Percentiles rank a stretch among this genome's conserved stretches.
These are phyloP conservation scores for Rhodotorula sphaerocarpa DNA, from an alignment of 768 basidiomycete genomes.

Conservation along the genomic window DNA sequence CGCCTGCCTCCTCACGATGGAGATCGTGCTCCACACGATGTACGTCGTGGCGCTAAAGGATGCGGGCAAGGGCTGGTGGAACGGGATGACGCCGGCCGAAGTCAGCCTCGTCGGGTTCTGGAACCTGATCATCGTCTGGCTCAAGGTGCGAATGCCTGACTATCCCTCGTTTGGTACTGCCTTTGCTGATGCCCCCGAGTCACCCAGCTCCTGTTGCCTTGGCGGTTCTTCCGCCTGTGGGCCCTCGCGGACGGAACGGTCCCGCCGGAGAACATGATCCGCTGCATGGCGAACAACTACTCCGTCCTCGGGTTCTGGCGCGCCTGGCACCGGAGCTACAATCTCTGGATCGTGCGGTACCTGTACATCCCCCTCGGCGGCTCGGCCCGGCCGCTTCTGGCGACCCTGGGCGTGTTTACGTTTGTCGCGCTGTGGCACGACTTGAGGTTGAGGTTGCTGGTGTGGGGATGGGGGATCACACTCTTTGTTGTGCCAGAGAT, in stretches of 20 bases:
- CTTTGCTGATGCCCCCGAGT: background rate
- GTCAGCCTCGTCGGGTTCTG: constrained; percentile 78
- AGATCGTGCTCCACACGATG: constrained; percentile 84
- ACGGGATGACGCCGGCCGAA: constrained; percentile 6
- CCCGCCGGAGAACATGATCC: constrained; percentile 95
- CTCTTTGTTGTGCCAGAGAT: constrained; percentile 85
- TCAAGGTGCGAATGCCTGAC: constrained; percentile 64
- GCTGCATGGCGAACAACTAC: constrained; percentile 98
- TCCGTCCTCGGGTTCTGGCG: constrained; percentile 89
- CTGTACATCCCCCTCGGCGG: constrained; percentile 92
- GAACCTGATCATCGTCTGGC: constrained; percentile 92
- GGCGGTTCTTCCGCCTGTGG: constrained; percentile 96
- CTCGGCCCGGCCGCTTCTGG: constrained; percentile 51
- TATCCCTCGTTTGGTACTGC: background rate
- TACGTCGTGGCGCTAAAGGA: constrained; percentile 96
- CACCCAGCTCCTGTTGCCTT: constrained; percentile 76
- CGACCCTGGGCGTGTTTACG: constrained; percentile 75
- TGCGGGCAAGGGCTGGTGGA: constrained; percentile 48
- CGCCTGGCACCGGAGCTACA: constrained; percentile 93
- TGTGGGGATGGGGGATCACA: constrained; percentile 95
- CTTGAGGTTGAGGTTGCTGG: constrained; percentile 70
- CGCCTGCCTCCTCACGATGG: constrained; percentile 70
- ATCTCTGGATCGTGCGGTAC: constrained; percentile 91
- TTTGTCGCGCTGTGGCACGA: constrained; percentile 99
- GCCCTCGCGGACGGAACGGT: constrained; percentile 78